Evolutionary conservation across 805 yeast species (phyloP).

Genomic region (Metschnikowia peoriensis): DNA sequence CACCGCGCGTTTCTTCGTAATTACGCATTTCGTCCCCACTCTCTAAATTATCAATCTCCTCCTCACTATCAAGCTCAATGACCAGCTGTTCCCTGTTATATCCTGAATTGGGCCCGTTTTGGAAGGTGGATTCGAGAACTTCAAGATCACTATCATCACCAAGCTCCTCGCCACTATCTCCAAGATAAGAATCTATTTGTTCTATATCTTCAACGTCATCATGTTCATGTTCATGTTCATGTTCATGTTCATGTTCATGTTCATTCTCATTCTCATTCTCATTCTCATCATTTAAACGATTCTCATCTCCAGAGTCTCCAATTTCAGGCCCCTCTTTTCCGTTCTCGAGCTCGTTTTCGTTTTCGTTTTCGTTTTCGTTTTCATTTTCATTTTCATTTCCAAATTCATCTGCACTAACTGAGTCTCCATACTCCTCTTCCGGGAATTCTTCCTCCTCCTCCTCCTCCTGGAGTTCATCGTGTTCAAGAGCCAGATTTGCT

Average conservation of each 20-base stretch:
- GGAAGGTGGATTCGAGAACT: not conserved
- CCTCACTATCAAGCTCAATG: conserved; percentile 23
- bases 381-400: not conserved
- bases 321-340: not conserved
- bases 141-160: conserved; percentile 7
- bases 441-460: not conserved
- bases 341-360: too few relatives aligned
- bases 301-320: not conserved
- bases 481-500: not conserved
- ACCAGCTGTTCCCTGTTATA: conserved; percentile 6
- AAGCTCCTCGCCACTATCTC: conserved; percentile 1
- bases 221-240: not conserved
- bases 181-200: not conserved
- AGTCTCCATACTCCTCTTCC: not conserved
- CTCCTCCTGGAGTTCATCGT: not conserved
- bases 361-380: not conserved
- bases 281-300: not conserved
- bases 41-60: conserved; percentile 28
- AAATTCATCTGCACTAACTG: not conserved
- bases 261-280: not conserved
- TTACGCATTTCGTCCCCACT: conserved; percentile 9
- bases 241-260: not conserved
- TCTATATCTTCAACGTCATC: not conserved
- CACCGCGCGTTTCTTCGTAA: not conserved
- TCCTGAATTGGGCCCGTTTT: not conserved